Percentiles rank a stretch among this genome's conserved stretches.
phyloP scores from a whole-genome alignment of 129 eudicot genomes.

The Deinandra increscens region DNA sequence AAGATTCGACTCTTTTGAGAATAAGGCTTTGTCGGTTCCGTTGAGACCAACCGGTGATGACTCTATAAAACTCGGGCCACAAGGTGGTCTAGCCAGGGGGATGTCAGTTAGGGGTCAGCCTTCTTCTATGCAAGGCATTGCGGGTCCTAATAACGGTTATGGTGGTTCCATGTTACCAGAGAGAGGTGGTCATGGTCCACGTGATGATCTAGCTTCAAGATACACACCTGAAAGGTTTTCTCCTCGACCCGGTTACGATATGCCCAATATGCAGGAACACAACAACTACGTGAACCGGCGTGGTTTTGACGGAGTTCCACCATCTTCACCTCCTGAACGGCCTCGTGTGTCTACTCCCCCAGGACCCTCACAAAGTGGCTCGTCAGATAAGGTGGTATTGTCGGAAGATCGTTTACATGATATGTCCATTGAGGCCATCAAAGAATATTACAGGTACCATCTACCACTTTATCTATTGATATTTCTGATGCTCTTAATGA shows the following conservation, averaged over 20 bases:
- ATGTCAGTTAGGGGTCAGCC: conserved; percentile 87
- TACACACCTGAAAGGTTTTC: conserved; percentile 43
- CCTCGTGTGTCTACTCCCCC: conserved; percentile 32
- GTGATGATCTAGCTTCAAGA: conserved; percentile 61
- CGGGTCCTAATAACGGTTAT: conserved; percentile 62
- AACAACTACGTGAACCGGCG: conserved; percentile 32
- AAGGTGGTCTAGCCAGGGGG: conserved; percentile 94
- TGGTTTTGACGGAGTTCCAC: conserved; percentile 43
- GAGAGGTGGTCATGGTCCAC: conserved; percentile 46
- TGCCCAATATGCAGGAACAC: conserved; percentile 39
- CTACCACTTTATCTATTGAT: neutral
- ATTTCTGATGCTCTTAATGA: neutral
- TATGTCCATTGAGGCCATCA: conserved; percentile 68
- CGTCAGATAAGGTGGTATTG: conserved; percentile 45
- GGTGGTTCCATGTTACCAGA: conserved; percentile 45
- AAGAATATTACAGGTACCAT: conserved; percentile 80
- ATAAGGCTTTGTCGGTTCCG: conserved; percentile 54
- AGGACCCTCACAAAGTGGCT: conserved; percentile 23
- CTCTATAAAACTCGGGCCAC: conserved; percentile 85
- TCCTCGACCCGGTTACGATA: conserved; percentile 46
- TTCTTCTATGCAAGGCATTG: conserved; percentile 32
- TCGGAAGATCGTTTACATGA: conserved; percentile 73
- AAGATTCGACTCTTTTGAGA: conserved; percentile 60
- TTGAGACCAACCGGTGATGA: conserved; percentile 65
- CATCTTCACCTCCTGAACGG: conserved; percentile 42